Base-by-base conservation (phyloP, 768 basidiomycete genomes). In the Mycena maculata region DNA sequence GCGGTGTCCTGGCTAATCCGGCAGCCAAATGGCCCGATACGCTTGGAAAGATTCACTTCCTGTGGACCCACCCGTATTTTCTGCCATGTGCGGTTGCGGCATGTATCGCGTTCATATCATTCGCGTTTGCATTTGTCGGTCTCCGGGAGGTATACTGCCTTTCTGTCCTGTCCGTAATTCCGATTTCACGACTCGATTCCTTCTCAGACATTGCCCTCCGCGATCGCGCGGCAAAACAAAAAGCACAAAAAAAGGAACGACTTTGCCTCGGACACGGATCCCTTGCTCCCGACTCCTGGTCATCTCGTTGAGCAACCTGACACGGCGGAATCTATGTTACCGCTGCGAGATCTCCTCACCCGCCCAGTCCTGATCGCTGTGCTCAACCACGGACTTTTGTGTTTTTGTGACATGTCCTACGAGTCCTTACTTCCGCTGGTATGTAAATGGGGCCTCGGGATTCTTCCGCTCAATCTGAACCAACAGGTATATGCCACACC, bases 11-110 rank as follows among this genome's bases (percentile, higher is more conserved):
- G 1, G 60, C 65, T 0, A 60, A 67, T 23, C 49, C 69, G 20
- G 69, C 65, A 1, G 13, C 8, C 1, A 65, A 64, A 13, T 70
- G 66, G 65, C 69, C 69, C 0, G 49, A 60, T 18, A 65, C 65
- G 1, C 38, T 70, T 16, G 69, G 69, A 4, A 62, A 60, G 13
- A 57, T 70, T 22, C 28, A 22, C 28, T 16, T 70, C 8, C 47
- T 70, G 20, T 41, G 65, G 3, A 11, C 0, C 0, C 52, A 60
- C 30, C 69, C 69, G 22, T 70, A 70, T 50, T 50, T 70, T 27
- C 49, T 70, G 9, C 65, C 69, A 0, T 70, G 69, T 30, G 52
- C 57, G 0, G 62, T 60, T 16, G 54, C 65, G 12, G 60, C 50
- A 5, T 8, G 10, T 22, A 28, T 70, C 45, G 61, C 65, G 2